Evolutionary conservation across 2,329 filamentous ascomycete species (phyloP).

Genomic region (Grosmannia huntii): DNA sequence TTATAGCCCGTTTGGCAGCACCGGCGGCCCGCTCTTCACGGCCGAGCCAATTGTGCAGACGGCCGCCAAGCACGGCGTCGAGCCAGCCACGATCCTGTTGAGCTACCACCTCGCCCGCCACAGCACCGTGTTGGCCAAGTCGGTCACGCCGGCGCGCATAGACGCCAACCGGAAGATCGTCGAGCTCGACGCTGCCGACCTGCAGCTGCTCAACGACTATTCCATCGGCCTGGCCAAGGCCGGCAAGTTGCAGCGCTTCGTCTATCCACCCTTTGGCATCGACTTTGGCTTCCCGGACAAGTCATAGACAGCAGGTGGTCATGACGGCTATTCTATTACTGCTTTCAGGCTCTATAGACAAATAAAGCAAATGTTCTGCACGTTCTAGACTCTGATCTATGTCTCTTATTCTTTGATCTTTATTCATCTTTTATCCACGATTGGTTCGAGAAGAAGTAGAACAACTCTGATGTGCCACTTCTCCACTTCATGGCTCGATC

Average conservation of each 20-base stretch:
- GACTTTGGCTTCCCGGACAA: constrained; percentile 65
- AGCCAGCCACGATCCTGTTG: constrained; percentile 50
- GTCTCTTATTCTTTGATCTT: neutral
- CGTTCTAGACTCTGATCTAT: no score
- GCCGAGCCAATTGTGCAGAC: constrained; percentile 50
- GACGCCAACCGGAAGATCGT: constrained; percentile 57
- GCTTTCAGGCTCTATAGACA: neutral
- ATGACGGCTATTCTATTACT: neutral
- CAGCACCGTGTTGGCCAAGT: constrained; percentile 61
- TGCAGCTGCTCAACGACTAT: constrained; percentile 43
- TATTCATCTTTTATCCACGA: neutral
- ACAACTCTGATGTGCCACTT: no score
- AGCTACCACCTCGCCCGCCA: constrained; percentile 61
- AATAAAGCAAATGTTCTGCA: neutral
- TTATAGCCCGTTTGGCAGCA: constrained; percentile 55
- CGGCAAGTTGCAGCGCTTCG: constrained; percentile 45
- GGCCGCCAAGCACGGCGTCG: constrained; percentile 49
- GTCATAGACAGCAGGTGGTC: constrained; percentile 11
- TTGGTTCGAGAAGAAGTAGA: no score
- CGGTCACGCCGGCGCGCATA: constrained; percentile 54
- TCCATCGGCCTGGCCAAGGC: constrained; percentile 34
- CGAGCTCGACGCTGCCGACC: constrained; percentile 50
- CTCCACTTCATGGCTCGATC: constrained; percentile 24
- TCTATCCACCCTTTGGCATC: constrained; percentile 56
- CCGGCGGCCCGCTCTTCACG: constrained; percentile 50